Evolutionary conservation across 2,329 filamentous ascomycete species (phyloP).

Genomic region (Eutypa lata): DNA sequence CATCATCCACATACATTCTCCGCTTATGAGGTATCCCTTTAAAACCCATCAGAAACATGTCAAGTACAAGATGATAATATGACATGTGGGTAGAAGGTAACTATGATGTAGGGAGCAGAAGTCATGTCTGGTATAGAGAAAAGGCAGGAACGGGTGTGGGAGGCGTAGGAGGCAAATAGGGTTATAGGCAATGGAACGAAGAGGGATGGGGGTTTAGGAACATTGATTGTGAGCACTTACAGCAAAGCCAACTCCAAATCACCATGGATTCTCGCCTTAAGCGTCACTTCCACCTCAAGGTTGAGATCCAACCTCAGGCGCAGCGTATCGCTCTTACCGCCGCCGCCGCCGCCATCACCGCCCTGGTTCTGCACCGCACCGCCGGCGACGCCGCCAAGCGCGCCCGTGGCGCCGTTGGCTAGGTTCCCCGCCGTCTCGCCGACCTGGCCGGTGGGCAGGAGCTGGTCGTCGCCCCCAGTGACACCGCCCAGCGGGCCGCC

Average conservation of each 20-base stretch:
- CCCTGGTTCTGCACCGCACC: slow-evolving; percentile 14
- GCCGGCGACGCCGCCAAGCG: slow-evolving; percentile 24
- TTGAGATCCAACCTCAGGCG: slow-evolving; percentile 75
- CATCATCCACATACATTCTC: background rate
- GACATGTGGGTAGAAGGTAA: background rate
- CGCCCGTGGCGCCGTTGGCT: slow-evolving; percentile 22
- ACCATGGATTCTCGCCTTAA: slow-evolving; percentile 83
- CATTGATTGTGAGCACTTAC: slow-evolving; percentile 42
- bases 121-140: background rate
- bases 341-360: slow-evolving; percentile 22
- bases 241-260: slow-evolving; percentile 73
- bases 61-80: background rate
- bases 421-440: slow-evolving; percentile 28
- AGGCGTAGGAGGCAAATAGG: background rate
- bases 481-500: slow-evolving; percentile 18
- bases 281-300: slow-evolving; percentile 78
- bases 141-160: background rate
- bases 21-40: background rate
- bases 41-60: background rate
- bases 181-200: slow-evolving; percentile 2
- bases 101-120: background rate
- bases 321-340: slow-evolving; percentile 59
- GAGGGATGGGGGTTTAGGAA: slow-evolving; percentile 1
- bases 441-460: slow-evolving; percentile 26
- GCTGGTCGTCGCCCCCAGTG: slow-evolving; percentile 18